phyloP scores from a whole-genome alignment of 192 early-diverging fungal species.

The Dissophora globulifera region DNA sequence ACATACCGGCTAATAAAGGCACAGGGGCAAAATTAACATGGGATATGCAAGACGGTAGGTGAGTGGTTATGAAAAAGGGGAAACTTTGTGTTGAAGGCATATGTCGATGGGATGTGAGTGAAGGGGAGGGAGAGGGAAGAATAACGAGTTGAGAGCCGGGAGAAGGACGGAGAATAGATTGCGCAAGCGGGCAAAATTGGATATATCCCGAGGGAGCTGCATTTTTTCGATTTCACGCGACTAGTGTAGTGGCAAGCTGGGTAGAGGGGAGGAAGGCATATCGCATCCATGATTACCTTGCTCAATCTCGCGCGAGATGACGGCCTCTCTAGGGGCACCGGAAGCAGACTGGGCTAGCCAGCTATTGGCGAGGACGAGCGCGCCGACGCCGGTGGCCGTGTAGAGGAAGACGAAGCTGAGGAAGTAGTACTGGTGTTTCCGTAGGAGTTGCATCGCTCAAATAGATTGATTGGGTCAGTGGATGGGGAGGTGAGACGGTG shows the following conservation, averaged over 20 bases:
- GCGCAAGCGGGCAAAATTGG: no score
- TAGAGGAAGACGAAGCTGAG: slow-evolving; percentile 22
- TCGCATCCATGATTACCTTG: slow-evolving; percentile 22
- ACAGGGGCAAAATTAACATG: neutral
- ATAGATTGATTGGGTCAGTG: neutral
- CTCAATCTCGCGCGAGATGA: slow-evolving; percentile 36
- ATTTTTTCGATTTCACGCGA: no score
- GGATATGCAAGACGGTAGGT: neutral
- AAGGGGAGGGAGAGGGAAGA: no score
- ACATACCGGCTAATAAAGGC: slow-evolving; percentile 17
- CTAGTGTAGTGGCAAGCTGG: no score
- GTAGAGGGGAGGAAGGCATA: neutral
- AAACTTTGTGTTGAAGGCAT: no score
- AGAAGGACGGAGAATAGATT: no score
- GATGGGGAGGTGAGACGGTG: neutral
- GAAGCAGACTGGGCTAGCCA: slow-evolving; percentile 24
- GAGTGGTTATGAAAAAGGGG: no score
- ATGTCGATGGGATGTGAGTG: no score
- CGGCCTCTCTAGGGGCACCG: slow-evolving; percentile 44
- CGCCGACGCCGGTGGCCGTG: slow-evolving; percentile 32
- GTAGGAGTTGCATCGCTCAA: neutral
- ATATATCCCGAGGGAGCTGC: neutral
- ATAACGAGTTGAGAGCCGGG: no score
- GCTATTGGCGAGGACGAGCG: slow-evolving; percentile 27
- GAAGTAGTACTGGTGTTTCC: slow-evolving; percentile 29